Base-by-base conservation (phyloP, 345 rosid species). In the Physaria fendleri region DNA sequence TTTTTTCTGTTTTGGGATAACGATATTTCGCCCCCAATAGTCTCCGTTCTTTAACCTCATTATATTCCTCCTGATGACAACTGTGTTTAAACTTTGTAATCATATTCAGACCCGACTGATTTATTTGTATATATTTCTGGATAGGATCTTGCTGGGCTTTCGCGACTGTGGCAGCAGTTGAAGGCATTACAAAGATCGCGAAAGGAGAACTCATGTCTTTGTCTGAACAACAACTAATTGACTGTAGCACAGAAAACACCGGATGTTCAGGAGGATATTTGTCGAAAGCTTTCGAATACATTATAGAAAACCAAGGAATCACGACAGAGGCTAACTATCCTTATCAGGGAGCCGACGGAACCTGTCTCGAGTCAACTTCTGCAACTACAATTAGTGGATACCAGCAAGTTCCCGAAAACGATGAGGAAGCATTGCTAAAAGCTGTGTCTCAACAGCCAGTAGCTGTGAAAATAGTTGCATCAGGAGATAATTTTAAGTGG, bases 141-240 rank as follows among this genome's bases (percentile, higher is more conserved):
- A n/a, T n/a, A 76, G 89, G 74, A 15, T 66, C 58, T 56, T 79
- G 87, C 9, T 81, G 82, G 84, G 84, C 87, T 21, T 81, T 85
- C 59, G 62, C 87, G 21, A 78, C 79, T 0, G 76, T 77, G 20
- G 84, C 86, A 6, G 86, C 83, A 0, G 44, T 63, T 44, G 78
- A 77, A 70, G 81, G 76, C 8, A 65, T 80, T 7, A 66, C 59
- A 8, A 44, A 73, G 61, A 74, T 84, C 8, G 57, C 35, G n/a
- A 71, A 68, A 0, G 81, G 80, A 5, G 14, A 43, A 2, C 59
- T 80, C 1, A 4, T 70, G 1, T 65, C 69, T 0, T 44, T 87
- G 13, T 84, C 88, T 0, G 88, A 77, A 56, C 91, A 84, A 47
- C 78, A 84, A 57, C 58, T 87, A 1, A 23, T 84, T 3, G 85